These are phyloP conservation scores for Colletotrichum sidae DNA, from an alignment of 2,329 filamentous ascomycete species.

Conservation along the genomic window DNA sequence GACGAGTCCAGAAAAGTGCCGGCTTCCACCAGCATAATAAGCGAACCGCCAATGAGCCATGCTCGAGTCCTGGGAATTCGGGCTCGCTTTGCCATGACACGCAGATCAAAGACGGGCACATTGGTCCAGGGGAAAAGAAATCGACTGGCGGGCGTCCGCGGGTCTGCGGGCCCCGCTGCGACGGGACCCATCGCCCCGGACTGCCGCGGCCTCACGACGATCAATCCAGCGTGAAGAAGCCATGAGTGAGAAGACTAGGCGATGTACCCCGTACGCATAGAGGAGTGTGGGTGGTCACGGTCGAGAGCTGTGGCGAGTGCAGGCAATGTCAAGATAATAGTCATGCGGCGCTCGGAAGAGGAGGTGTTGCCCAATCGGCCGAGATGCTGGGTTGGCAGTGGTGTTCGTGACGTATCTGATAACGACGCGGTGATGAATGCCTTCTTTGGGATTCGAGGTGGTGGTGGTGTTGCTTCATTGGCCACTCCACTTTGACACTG, in stretches of 20 bases:
- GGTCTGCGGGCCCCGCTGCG: constrained; percentile 17
- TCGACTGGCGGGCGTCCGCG: constrained; percentile 29
- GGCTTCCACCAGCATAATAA: too few species aligned
- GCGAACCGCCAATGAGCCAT: too few species aligned
- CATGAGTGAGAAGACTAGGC: too few species aligned
- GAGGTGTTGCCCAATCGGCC: constrained; percentile 24
- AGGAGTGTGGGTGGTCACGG: background rate
- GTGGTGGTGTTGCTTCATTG: constrained; percentile 1
- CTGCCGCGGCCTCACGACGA: background rate
- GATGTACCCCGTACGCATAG: background rate
- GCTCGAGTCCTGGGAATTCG: background rate
- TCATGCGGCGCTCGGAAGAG: constrained; percentile 25
- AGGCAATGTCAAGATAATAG: constrained; percentile 22
- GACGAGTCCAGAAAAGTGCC: too few species aligned
- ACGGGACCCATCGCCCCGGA: constrained; percentile 5
- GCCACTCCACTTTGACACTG: constrained; percentile 14
- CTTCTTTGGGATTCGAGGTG: constrained; percentile 14
- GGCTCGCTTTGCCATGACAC: background rate
- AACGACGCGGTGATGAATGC: constrained; percentile 23
- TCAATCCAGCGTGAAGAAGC: too few species aligned
- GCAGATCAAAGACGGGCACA: background rate
- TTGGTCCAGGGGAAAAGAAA: background rate
- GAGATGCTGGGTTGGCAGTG: constrained; percentile 12
- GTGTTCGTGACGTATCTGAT: constrained; percentile 25
- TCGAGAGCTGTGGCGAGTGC: background rate